These are phyloP conservation scores for Sugiyamaella novakii DNA, from an alignment of 1,139 yeast genomes.

Conservation along the genomic window DNA sequence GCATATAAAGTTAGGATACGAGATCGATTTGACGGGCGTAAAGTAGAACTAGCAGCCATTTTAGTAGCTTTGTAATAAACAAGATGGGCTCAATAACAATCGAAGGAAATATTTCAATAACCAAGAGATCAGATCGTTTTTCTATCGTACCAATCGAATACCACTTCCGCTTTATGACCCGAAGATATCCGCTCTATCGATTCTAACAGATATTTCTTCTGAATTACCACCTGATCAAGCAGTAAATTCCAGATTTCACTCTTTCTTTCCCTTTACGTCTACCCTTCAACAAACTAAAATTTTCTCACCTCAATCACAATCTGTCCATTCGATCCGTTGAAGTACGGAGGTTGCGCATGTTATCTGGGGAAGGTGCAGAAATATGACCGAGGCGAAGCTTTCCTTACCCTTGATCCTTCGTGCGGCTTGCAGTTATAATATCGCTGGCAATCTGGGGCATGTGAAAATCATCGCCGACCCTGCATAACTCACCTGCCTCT, in stretches of 20 bases:
- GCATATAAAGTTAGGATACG: slow-evolving; percentile 7
- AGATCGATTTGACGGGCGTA: slow-evolving; percentile 13
- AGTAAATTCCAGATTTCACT: no score
- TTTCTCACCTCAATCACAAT: not conserved
- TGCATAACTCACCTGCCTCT: no score
- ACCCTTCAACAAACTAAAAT: not conserved
- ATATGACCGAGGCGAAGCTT: not conserved
- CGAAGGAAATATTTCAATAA: not conserved
- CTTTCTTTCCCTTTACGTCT: not conserved
- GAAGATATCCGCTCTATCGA: no score
- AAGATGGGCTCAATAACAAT: not conserved
- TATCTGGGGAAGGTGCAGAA: slow-evolving; percentile 7
- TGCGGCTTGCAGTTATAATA: not conserved
- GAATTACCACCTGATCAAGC: no score
- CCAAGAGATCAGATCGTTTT: no score
- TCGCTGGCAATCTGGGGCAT: not conserved
- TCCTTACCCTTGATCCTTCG: not conserved
- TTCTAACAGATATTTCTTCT: no score
- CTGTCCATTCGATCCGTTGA: not conserved
- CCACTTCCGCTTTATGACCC: no score
- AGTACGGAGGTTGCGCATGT: not conserved
- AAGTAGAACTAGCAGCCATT: slow-evolving; percentile 16
- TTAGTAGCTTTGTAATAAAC: no score
- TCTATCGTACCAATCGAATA: no score
- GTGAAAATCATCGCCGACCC: no score